These are phyloP conservation scores for Aethionema arabicum DNA, from an alignment of 345 rosid genomes.

Conservation along the genomic window DNA sequence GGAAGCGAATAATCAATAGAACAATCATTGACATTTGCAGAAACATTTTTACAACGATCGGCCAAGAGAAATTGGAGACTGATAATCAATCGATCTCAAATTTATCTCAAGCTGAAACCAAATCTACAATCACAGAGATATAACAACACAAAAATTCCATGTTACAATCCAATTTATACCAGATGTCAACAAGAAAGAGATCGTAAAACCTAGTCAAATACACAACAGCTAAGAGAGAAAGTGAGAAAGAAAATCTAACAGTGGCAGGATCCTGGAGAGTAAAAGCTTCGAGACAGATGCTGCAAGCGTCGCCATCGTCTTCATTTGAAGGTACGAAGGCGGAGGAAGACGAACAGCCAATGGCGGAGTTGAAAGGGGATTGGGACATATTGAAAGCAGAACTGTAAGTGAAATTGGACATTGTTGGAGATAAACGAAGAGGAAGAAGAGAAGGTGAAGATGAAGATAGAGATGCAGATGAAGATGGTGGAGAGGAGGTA, in stretches of 20 bases:
- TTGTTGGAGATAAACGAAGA: constrained; percentile 24
- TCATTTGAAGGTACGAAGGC: constrained; percentile 41
- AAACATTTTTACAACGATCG: background rate
- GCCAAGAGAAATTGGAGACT: background rate
- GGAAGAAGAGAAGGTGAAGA: background rate
- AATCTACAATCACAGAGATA: background rate
- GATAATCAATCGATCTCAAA: constrained; percentile 18
- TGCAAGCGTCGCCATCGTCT: constrained; percentile 65
- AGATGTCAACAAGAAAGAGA: constrained; percentile 1
- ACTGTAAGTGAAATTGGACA: constrained; percentile 44
- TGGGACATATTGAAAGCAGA: constrained; percentile 35
- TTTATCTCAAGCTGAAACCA: background rate
- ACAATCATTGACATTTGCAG: background rate
- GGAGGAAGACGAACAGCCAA: constrained; percentile 35
- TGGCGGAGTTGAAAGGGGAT: constrained; percentile 23
- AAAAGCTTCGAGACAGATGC: constrained; percentile 90
- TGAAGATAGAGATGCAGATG: constrained; percentile 10
- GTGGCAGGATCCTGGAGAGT: constrained; percentile 61
- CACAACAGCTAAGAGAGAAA: background rate
- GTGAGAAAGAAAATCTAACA: constrained; percentile 37
- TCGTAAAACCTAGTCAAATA: constrained; percentile 12
- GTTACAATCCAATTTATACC: background rate
- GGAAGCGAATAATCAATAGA: background rate
- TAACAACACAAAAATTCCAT: background rate
- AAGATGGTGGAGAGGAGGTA: constrained; percentile 22